Evolutionary conservation across 2,329 filamentous ascomycete species (phyloP).

Genomic region (Parastagonospora avenae): DNA sequence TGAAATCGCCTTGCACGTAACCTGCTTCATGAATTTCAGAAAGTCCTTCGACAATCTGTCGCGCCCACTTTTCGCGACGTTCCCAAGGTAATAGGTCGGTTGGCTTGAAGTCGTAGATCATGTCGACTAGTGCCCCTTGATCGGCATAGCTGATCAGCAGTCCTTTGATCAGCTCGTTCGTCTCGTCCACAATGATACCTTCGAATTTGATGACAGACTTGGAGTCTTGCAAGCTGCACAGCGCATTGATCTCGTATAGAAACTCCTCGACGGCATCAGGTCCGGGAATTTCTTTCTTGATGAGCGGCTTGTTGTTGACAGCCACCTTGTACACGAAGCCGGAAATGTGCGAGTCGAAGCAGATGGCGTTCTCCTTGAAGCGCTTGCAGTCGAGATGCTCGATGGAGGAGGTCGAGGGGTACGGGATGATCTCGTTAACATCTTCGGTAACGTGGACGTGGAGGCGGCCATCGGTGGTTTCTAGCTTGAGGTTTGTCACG

Average conservation of each 20-base stretch:
- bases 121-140: conserved; percentile 84
- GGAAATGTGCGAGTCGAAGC: conserved; percentile 90
- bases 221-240: conserved; percentile 76
- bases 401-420: conserved; percentile 74
- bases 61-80: conserved; percentile 83
- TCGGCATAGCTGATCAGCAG: conserved; percentile 87
- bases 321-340: conserved; percentile 96
- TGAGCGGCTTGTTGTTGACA: conserved; percentile 71
- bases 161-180: conserved; percentile 76
- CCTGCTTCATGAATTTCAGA: conserved; percentile 94
- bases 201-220: conserved; percentile 83
- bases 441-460: conserved; percentile 99
- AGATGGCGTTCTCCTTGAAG: conserved; percentile 74
- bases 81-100: conserved; percentile 65
- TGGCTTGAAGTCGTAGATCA: conserved; percentile 79
- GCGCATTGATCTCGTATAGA: conserved; percentile 93
- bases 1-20: conserved; percentile 97
- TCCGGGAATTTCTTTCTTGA: conserved; percentile 98
- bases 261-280: conserved; percentile 97
- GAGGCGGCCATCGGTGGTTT: conserved; percentile 84
- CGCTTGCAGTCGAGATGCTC: conserved; percentile 67
- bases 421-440: conserved; percentile 89
- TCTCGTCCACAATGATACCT: conserved; percentile 84
- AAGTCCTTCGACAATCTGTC: conserved; percentile 86
- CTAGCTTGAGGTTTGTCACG: conserved; percentile 92